A percentile compares a stretch with the other conserved stretches of the same genome.
Evolutionary conservation across 2,329 filamentous ascomycete species (phyloP).

Genomic region (Dryadomyces sulphureus): DNA sequence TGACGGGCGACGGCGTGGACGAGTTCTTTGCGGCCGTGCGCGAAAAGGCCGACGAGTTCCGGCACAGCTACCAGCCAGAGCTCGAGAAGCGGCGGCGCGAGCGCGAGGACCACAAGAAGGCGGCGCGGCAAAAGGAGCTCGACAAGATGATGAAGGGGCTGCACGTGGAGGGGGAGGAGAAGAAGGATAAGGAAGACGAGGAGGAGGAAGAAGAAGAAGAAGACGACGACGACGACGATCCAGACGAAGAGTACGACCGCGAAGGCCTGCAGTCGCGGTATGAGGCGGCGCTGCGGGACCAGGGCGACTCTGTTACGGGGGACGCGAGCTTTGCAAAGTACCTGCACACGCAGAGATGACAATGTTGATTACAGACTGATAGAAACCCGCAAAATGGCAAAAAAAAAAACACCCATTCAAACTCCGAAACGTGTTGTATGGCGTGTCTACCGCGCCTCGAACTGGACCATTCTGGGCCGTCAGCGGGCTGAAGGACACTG

Average conservation of each 20-base stretch:
- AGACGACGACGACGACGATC: conserved; percentile 27
- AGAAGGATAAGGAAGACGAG: conserved; percentile 23
- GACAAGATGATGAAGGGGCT: conserved; percentile 93
- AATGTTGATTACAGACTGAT: no score
- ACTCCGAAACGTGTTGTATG: conserved; percentile 1
- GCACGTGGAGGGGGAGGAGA: conserved; percentile 28
- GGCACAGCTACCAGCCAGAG: conserved; percentile 82
- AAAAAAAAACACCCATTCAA: not conserved
- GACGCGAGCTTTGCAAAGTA: conserved; percentile 51
- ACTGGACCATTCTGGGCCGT: conserved; percentile 76
- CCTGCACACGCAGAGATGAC: conserved; percentile 25
- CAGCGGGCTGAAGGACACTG: no score
- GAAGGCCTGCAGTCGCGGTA: conserved; percentile 64
- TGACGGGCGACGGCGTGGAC: conserved; percentile 81
- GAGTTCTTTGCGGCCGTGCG: conserved; percentile 87
- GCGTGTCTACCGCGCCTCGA: conserved; percentile 64
- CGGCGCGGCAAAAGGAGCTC: conserved; percentile 63
- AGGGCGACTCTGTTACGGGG: conserved; percentile 30
- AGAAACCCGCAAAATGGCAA: not conserved
- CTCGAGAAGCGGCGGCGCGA: conserved; percentile 64
- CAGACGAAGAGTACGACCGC: conserved; percentile 43
- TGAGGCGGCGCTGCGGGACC: conserved; percentile 52
- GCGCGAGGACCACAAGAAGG: conserved; percentile 60
- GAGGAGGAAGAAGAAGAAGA: conserved; percentile 20
- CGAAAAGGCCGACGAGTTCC: conserved; percentile 77